Evolutionary conservation across 176 grass and related monocot species (phyloP).

Genomic region (Carex myosuroides): DNA sequence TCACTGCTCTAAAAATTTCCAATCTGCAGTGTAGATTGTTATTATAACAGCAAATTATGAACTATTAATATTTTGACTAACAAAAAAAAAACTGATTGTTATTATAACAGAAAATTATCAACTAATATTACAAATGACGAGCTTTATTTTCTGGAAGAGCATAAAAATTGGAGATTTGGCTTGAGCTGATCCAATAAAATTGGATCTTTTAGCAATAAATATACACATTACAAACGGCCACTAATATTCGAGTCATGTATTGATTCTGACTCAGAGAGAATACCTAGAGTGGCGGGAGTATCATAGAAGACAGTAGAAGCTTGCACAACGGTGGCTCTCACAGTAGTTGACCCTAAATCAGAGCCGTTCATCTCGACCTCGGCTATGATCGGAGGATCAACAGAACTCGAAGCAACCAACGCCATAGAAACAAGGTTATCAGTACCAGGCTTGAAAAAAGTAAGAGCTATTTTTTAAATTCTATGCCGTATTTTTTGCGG

Average conservation of each 20-base stretch:
- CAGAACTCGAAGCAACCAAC: slow-evolving; percentile 34
- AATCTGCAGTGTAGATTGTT: background rate
- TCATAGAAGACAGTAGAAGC: slow-evolving; percentile 88
- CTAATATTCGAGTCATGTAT: background rate
- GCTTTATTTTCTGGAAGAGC: background rate
- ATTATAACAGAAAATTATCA: background rate
- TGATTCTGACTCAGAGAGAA: background rate
- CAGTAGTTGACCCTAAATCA: slow-evolving; percentile 41
- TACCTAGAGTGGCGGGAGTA: slow-evolving; percentile 64
- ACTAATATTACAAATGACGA: background rate
- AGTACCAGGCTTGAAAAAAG: background rate
- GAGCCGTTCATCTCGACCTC: slow-evolving; percentile 82
- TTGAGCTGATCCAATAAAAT: background rate
- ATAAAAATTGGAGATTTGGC: background rate
- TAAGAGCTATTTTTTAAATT: background rate
- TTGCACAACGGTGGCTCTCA: slow-evolving; percentile 89
- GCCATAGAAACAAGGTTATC: slow-evolving; percentile 29
- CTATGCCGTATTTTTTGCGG: slow-evolving; percentile 45
- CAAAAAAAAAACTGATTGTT: background rate
- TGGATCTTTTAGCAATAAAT: background rate
- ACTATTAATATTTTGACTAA: background rate
- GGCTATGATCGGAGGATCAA: slow-evolving; percentile 40
- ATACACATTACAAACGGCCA: background rate
- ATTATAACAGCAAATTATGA: background rate
- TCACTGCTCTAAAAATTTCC: background rate